Evolutionary conservation across 768 basidiomycete species (phyloP), one percentile per base, ranked within the genome.

Genomic region (Lyophyllum shimeji): DNA sequence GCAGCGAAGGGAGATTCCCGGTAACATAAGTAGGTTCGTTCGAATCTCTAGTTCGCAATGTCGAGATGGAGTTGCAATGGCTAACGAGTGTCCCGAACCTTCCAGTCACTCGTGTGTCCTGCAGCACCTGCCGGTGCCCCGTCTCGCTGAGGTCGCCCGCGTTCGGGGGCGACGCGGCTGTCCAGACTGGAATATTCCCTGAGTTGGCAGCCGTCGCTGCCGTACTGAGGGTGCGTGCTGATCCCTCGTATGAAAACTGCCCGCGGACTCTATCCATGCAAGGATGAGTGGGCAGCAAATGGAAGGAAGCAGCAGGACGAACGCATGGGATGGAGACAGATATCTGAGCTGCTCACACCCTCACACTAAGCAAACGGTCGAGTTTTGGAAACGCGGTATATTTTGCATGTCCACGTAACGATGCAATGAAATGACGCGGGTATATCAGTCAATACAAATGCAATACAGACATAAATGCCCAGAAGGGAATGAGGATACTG

Each of bases 181-280:
- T 55, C 23, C 53, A 55, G 25, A 55, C 53, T 5, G 53, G 53
- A 37, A 46, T 34, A 31, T 55, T 55, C 37, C 23, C 33, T 5
- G 39, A 13, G 17, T 55, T 49, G 18, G 46, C 46, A 17, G 42
- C 39, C 18, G 42, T 49, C 23, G 7, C 34, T 5, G 15, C 15
- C 34, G 11, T 37, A 13, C 34, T 37, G 34, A 37, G 15, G 3
- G 34, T 37, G 34, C 3, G 34, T 37, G n/a, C n/a, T n/a, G n/a
- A n/a, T n/a, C n/a, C n/a, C n/a, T n/a, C n/a, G n/a, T n/a, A n/a
- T n/a, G n/a, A n/a, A n/a, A n/a, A n/a, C n/a, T n/a, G n/a, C n/a
- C n/a, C n/a, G n/a, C n/a, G n/a, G n/a, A n/a, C n/a, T n/a, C n/a
- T n/a, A n/a, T n/a, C n/a, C n/a, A n/a, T n/a, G n/a, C n/a, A n/a